phyloP scores from a whole-genome alignment of 2,329 filamentous ascomycete genomes.

The Claviceps humidiphila region DNA sequence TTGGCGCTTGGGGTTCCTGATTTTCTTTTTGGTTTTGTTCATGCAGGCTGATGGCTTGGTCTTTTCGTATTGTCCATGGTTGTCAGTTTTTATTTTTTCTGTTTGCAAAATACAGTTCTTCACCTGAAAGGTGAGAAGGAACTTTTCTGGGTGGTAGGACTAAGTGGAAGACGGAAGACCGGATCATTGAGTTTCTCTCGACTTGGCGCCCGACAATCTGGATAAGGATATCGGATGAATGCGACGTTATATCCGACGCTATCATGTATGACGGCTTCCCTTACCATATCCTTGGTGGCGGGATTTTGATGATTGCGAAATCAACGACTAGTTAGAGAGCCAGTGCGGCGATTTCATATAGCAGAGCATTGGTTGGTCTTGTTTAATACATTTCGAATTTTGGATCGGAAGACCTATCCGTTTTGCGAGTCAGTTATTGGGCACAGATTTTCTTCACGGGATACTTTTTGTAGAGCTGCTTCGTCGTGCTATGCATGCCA shows the following conservation, averaged over 20 bases:
- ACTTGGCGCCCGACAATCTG: neutral
- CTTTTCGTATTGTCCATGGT: neutral
- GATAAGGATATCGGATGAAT: neutral
- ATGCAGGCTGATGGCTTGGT: neutral
- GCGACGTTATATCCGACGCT: neutral
- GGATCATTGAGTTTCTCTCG: neutral
- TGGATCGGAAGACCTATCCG: neutral
- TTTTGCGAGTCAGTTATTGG: neutral
- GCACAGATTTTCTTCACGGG: too few species aligned
- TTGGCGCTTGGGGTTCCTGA: constrained; percentile 18
- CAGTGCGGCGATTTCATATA: neutral
- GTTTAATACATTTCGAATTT: neutral
- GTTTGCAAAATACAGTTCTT: neutral
- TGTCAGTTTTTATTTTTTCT: neutral
- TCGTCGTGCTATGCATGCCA: too few species aligned
- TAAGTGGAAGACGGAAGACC: neutral
- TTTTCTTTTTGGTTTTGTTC: neutral
- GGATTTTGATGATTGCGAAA: neutral
- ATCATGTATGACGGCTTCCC: neutral
- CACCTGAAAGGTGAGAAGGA: too few species aligned
- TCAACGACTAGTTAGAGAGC: neutral
- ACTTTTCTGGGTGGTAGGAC: neutral
- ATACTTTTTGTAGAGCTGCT: too few species aligned
- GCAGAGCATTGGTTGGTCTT: neutral
- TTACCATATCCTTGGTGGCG: neutral